A percentile compares a stretch with the other conserved stretches of the same genome.
These are phyloP conservation scores for Suillus weaverae DNA, from an alignment of 768 basidiomycete genomes.

Conservation along the genomic window DNA sequence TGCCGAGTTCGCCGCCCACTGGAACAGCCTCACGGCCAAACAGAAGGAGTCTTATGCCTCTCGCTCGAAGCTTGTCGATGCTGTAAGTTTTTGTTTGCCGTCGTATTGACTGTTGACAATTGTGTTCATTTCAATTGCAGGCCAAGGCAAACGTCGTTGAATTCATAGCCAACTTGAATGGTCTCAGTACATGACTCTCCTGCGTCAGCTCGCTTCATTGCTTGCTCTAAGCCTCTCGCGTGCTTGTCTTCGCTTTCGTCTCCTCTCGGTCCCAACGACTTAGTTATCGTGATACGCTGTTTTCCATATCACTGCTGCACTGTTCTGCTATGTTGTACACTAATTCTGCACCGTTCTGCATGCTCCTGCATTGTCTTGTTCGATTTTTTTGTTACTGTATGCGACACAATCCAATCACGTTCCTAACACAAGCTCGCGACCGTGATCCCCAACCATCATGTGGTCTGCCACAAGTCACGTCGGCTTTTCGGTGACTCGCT, in stretches of 20 bases:
- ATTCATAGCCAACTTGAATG: background rate
- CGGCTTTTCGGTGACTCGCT: background rate
- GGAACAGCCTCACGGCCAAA: background rate
- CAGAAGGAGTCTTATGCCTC: background rate
- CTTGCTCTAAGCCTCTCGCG: background rate
- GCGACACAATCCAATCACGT: background rate
- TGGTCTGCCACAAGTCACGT: background rate
- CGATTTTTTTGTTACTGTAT: background rate
- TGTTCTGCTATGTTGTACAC: background rate
- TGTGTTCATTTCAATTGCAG: background rate
- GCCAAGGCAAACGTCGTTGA: background rate
- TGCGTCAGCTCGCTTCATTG: no score
- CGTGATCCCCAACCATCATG: background rate
- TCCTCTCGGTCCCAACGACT: background rate
- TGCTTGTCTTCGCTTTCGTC: background rate
- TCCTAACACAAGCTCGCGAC: background rate
- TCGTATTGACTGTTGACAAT: background rate
- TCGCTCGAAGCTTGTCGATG: background rate
- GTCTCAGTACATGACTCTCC: background rate
- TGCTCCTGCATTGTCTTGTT: background rate
- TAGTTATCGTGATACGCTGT: background rate
- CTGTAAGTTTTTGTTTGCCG: background rate
- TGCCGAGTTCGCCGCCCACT: background rate
- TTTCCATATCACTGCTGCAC: background rate
- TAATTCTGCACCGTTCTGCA: background rate